Evolutionary conservation across 2,329 filamentous ascomycete genomes (phyloP), one percentile per base, ranked within the genome.

Genomic region (Hortaea werneckii): DNA sequence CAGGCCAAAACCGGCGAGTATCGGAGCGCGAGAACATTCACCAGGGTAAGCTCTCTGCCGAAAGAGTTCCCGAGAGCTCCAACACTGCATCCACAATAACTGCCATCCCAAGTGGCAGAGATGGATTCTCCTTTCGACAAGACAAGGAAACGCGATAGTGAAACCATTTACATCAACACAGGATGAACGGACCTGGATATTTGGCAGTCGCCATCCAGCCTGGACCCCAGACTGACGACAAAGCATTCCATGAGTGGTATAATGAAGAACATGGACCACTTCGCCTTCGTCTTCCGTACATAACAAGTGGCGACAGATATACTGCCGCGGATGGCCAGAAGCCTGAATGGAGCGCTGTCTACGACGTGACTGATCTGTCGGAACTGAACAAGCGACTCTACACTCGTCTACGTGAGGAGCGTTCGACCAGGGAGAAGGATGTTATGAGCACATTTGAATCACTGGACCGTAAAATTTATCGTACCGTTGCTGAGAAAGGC

Each of bases 221-320:
- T 57, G 75, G 77, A 63, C 72, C 77, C 47, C 75, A 75, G 54
- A 74, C 87, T 56, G 72, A 81, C 45, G 66, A 75, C 41, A 72
- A 78, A 51, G 79, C 85, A 58, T 94, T 94, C 67, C 84, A 94
- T 66, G 86, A 94, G 63, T 90, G 86, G 85, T 94, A 94, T 72
- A 89, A 94, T 70, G 92, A 88, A 65, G 87, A 94, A 69, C 87
- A 94, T 68, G 87, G 87, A 44, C 87, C 87, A 12, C 78, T 81
- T 11, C 83, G 87, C 41, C 76, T 94, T 5, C 82, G 86, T 41
- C 69, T 94, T 10, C 79, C 85, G 4, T 80, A 83, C 57, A 80
- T 89, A 61, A 63, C 69, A 54, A 92, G 87, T 63, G 87, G 87
- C 48, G 82, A 92, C 56, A 82, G 87, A 38, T 94, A 88, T 67